phyloP scores from a whole-genome alignment of 495 filamentous ascomycete genomes.

The Hypoxylon rickii region DNA sequence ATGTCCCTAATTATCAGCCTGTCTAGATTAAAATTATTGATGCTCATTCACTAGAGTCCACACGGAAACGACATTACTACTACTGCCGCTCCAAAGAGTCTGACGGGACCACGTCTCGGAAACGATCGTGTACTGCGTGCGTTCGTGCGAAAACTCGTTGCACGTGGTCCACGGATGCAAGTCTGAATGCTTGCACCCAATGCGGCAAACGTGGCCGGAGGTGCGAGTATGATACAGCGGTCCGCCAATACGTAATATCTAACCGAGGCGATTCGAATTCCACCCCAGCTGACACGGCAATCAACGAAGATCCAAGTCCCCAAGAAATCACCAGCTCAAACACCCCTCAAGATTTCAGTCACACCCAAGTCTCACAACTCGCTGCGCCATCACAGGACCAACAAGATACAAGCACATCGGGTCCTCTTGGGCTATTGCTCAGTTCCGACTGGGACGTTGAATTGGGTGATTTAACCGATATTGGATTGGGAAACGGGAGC shows the following conservation, averaged over 20 bases:
- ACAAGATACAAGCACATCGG: not conserved
- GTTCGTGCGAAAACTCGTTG: not conserved
- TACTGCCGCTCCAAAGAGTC: not conserved
- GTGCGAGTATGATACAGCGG: not conserved
- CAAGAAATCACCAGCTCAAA: not conserved
- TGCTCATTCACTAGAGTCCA: not conserved
- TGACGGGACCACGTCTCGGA: not conserved
- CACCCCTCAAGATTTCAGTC: not conserved
- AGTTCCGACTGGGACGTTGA: not conserved
- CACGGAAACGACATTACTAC: not conserved
- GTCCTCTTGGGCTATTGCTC: not conserved
- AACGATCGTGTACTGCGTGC: not conserved
- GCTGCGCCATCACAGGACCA: not conserved
- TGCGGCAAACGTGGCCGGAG: not conserved
- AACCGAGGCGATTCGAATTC: not conserved
- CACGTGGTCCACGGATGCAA: not conserved
- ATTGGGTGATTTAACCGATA: not conserved
- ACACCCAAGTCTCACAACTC: not conserved
- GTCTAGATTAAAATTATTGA: not conserved
- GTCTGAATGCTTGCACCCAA: not conserved
- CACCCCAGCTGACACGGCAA: not conserved
- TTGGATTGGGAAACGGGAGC: not conserved
- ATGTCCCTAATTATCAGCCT: not conserved
- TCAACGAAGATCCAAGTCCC: not conserved
- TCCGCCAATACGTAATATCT: not conserved